Evolutionary conservation across 192 early-diverging fungal genomes (phyloP).

Genomic region (Chytriomyces confervae): DNA sequence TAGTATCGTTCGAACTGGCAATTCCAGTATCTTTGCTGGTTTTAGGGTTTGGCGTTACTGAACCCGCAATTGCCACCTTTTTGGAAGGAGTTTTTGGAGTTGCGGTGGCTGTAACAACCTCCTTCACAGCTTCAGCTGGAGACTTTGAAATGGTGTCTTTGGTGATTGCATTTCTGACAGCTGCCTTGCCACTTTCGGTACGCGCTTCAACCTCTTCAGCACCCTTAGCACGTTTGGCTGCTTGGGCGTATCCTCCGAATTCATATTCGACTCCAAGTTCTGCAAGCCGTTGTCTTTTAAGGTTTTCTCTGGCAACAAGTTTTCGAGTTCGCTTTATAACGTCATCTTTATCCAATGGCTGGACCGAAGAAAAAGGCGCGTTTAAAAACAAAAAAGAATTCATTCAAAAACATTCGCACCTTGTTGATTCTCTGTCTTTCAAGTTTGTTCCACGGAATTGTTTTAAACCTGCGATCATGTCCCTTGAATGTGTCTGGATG

Average conservation of each 20-base stretch:
- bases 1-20: background rate
- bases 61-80: background rate
- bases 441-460: slow-evolving; percentile 65
- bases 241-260: slow-evolving; percentile 70
- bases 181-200: background rate
- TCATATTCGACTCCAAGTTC: slow-evolving; percentile 87
- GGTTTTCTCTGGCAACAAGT: slow-evolving; percentile 62
- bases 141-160: background rate
- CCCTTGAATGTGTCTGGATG: slow-evolving; percentile 78
- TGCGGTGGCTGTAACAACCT: background rate
- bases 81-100: background rate
- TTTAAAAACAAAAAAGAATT: slow-evolving; percentile 3
- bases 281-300: slow-evolving; percentile 66
- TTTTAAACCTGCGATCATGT: slow-evolving; percentile 72
- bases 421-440: slow-evolving; percentile 69
- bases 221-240: slow-evolving; percentile 6
- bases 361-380: background rate
- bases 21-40: background rate
- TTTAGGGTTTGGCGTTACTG: background rate
- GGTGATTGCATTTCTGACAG: background rate
- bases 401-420: slow-evolving; percentile 29
- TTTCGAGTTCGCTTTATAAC: slow-evolving; percentile 48
- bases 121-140: background rate
- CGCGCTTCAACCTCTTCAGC: background rate
- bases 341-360: slow-evolving; percentile 60